These are phyloP conservation scores for Pichia ethanolica DNA, from an alignment of 805 yeast species.

Conservation along the genomic window DNA sequence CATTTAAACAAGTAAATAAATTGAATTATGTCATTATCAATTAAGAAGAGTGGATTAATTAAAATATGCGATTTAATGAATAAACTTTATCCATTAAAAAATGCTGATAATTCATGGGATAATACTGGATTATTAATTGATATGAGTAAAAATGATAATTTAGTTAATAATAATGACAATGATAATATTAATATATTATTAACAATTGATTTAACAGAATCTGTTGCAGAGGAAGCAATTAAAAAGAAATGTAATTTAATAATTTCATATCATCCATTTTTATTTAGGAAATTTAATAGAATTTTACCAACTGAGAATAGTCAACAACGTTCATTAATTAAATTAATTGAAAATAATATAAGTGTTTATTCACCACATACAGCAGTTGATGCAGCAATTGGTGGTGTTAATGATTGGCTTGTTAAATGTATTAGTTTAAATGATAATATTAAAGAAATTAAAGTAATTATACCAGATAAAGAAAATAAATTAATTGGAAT, in stretches of 20 bases:
- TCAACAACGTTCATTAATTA: conserved; percentile 72
- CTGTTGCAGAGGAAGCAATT: conserved; percentile 84
- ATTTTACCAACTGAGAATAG: conserved; percentile 46
- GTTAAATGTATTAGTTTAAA: conserved; percentile 43
- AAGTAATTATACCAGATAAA: conserved; percentile 38
- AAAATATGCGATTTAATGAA: conserved; percentile 19
- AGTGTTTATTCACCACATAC: conserved; percentile 95
- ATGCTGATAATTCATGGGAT: conserved; percentile 91
- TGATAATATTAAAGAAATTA: conserved; percentile 15
- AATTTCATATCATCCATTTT: conserved; percentile 91
- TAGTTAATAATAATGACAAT: not conserved
- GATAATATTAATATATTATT: conserved; percentile 40
- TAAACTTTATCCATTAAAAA: conserved; percentile 66
- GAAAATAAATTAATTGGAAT: conserved; percentile 59
- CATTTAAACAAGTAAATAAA: not conserved
- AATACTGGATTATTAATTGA: conserved; percentile 89
- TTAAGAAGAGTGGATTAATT: not conserved
- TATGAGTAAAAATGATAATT: conserved; percentile 31
- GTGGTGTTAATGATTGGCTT: conserved; percentile 95
- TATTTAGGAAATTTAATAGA: conserved; percentile 78
- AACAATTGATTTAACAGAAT: conserved; percentile 76
- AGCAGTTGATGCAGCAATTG: conserved; percentile 83
- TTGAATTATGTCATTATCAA: not conserved
- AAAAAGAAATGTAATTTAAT: conserved; percentile 44
- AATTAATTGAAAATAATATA: conserved; percentile 67